Evolutionary conservation across 1,284 basidiomycete genomes (phyloP).

Genomic region (Sporisorium sorghi): DNA sequence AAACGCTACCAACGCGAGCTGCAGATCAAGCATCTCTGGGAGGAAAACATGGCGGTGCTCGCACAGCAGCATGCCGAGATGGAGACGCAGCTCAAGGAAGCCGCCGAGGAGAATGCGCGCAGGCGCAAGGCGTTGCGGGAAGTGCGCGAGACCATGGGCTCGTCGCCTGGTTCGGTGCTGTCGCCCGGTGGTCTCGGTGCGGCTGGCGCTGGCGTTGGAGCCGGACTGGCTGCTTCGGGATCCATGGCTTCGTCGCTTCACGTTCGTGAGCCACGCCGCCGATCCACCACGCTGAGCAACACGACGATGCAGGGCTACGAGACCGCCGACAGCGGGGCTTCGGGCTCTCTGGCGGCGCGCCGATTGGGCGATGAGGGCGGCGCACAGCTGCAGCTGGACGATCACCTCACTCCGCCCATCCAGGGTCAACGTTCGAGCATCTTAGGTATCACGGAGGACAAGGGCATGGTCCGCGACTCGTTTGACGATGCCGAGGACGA

Average conservation of each 20-base stretch:
- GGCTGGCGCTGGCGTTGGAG: conserved; percentile 11
- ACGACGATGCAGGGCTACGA: conserved; percentile 18
- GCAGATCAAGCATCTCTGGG: conserved; percentile 80
- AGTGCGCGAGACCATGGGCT: conserved; percentile 62
- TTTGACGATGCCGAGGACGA: conserved; percentile 89
- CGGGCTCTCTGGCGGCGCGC: conserved; percentile 38
- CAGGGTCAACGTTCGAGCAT: conserved; percentile 30
- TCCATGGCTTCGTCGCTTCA: conserved; percentile 14
- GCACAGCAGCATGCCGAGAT: conserved; percentile 87
- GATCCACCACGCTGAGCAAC: conserved; percentile 28
- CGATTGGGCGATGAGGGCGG: conserved; percentile 39
- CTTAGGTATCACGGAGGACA: conserved; percentile 35
- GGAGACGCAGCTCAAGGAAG: conserved; percentile 77
- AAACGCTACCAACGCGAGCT: conserved; percentile 79
- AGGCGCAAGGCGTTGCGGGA: conserved; percentile 70
- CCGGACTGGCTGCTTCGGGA: conserved; percentile 15
- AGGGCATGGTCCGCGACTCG: conserved; percentile 30
- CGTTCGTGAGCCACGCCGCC: conserved; percentile 19
- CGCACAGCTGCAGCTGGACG: conserved; percentile 40
- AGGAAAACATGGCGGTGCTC: conserved; percentile 87
- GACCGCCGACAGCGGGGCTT: conserved; percentile 15
- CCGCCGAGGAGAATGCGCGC: conserved; percentile 69
- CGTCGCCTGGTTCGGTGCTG: conserved; percentile 66
- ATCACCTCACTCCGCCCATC: conserved; percentile 32
- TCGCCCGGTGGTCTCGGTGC: conserved; percentile 19